phyloP scores from a whole-genome alignment of 2,329 filamentous ascomycete genomes.

The Venturia effusa region DNA sequence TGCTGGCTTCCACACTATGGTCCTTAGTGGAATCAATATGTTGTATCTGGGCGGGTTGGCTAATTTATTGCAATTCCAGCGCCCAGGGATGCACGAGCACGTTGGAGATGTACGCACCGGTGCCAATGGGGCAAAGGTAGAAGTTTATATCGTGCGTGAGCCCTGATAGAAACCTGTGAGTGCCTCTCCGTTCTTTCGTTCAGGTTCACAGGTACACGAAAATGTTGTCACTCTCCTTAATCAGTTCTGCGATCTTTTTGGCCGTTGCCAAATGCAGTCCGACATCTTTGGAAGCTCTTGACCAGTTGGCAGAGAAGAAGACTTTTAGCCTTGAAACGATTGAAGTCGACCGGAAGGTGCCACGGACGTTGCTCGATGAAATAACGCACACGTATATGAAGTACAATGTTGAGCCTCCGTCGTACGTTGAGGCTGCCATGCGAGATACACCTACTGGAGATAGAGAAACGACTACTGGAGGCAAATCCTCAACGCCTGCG shows the following conservation, averaged over 20 bases:
- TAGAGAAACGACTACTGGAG: background rate
- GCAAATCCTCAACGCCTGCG: background rate
- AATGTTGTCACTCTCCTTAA: background rate
- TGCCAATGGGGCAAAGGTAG: background rate
- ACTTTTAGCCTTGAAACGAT: background rate
- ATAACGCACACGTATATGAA: background rate
- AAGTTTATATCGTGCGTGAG: background rate
- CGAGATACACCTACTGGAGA: background rate
- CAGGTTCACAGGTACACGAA: background rate
- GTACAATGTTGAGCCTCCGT: conserved; percentile 1
- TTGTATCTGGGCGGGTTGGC: background rate
- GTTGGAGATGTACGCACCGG: background rate
- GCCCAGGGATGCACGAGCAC: background rate
- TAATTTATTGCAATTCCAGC: background rate
- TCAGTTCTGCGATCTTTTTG: background rate
- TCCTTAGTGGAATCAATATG: background rate
- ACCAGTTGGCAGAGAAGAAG: background rate
- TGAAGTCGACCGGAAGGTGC: background rate
- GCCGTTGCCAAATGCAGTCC: background rate
- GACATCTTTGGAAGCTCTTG: background rate
- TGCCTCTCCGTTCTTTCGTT: background rate
- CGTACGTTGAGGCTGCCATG: background rate
- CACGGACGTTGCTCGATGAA: background rate
- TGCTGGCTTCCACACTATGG: no score
- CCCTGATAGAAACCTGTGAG: background rate